A percentile compares a stretch with the other conserved stretches of the same genome.
Conservation (phyloP, 2,329 filamentous ascomycete species). For the Clonostachys solani region DNA sequence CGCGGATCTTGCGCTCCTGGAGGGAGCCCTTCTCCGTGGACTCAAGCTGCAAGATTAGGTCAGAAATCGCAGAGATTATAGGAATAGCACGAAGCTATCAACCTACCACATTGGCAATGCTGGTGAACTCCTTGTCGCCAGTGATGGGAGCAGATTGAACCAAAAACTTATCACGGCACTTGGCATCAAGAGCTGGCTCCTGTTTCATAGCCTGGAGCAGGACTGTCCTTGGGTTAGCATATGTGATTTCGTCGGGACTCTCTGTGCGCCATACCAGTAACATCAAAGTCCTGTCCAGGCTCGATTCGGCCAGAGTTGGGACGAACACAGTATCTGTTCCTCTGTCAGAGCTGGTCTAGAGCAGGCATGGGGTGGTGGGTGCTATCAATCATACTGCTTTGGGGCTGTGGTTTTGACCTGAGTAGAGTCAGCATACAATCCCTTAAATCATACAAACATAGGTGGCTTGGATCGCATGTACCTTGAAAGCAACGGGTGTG, state of each 20-base stretch:
- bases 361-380: constrained; percentile 7
- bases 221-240: constrained; percentile 45
- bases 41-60: constrained; percentile 59
- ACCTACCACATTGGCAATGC: constrained; percentile 75
- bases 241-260: constrained; percentile 10
- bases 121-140: constrained; percentile 77
- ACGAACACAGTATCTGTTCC: constrained; percentile 86
- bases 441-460: not conserved
- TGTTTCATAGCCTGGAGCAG: constrained; percentile 97
- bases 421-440: not conserved
- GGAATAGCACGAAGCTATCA: not conserved
- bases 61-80: no score
- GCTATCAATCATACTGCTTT: constrained; percentile 74
- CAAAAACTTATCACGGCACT: constrained; percentile 96
- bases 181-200: constrained; percentile 79
- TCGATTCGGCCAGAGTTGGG: constrained; percentile 97
- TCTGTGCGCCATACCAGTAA: constrained; percentile 63
- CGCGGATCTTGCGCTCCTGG: constrained; percentile 93
- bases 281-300: constrained; percentile 83
- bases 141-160: constrained; percentile 88
- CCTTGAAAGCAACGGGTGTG: constrained; percentile 66
- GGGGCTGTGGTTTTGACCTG: constrained; percentile 99
- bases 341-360: not conserved
- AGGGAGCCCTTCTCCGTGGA: constrained; percentile 73
- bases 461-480: constrained; percentile 25